These are phyloP conservation scores for Plasmodium coatneyi DNA, from an alignment of 169 alveolate species.

Conservation along the genomic window DNA sequence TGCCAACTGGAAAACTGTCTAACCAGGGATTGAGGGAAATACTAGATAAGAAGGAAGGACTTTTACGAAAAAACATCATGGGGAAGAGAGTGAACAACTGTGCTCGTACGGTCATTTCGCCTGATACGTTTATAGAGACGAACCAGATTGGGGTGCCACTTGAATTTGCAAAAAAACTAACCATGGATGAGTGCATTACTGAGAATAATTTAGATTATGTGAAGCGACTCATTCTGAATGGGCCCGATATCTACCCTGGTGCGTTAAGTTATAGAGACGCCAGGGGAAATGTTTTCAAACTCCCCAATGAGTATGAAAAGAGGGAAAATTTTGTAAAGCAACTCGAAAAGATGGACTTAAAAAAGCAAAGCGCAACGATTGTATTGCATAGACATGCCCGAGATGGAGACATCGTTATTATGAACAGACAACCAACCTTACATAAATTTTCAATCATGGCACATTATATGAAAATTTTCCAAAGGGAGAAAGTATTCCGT, in stretches of 20 bases:
- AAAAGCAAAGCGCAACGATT: slow-evolving; percentile 77
- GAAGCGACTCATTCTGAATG: slow-evolving; percentile 93
- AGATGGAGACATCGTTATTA: slow-evolving; percentile 97
- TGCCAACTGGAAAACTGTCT: slow-evolving; percentile 73
- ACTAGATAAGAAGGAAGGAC: slow-evolving; percentile 97
- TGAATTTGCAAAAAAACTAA: slow-evolving; percentile 93
- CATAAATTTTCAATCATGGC: slow-evolving; percentile 98
- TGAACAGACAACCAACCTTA: slow-evolving; percentile 98
- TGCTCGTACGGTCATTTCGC: slow-evolving; percentile 98
- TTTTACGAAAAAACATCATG: slow-evolving; percentile 98
- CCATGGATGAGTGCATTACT: slow-evolving; percentile 95
- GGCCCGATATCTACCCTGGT: slow-evolving; percentile 97
- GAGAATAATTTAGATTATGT: slow-evolving; percentile 90
- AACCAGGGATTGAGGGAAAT: slow-evolving; percentile 95
- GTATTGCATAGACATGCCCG: slow-evolving; percentile 95
- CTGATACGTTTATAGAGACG: slow-evolving; percentile 97
- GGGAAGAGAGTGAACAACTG: slow-evolving; percentile 99
- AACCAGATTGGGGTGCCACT: slow-evolving; percentile 97
- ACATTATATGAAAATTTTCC: slow-evolving; percentile 90
- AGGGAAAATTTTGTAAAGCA: slow-evolving; percentile 87
- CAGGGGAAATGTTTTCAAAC: slow-evolving; percentile 81
- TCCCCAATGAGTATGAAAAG: slow-evolving; percentile 82
- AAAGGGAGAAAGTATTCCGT: slow-evolving; percentile 96
- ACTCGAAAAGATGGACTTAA: slow-evolving; percentile 38
- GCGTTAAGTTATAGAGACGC: slow-evolving; percentile 91